Percentiles rank a stretch among this genome's conserved stretches.
These are phyloP conservation scores for Camellia sinensis DNA, from an alignment of 148 eudicot species.

Conservation along the genomic window DNA sequence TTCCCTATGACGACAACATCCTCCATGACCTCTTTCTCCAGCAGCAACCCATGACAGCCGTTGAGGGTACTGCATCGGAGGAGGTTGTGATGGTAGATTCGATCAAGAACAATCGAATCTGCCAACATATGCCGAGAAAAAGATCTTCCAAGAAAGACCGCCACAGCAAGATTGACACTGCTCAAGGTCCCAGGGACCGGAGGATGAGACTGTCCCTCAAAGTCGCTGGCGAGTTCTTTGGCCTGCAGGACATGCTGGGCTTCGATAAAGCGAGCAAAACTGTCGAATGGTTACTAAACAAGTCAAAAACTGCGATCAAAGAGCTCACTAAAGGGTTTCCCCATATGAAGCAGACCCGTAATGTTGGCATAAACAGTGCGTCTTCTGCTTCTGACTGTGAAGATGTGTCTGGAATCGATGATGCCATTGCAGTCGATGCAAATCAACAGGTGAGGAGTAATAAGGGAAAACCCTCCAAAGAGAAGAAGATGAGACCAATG, in stretches of 20 bases:
- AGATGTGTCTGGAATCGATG: slow-evolving; percentile 22
- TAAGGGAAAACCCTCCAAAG: slow-evolving; percentile 3
- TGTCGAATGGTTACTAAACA: slow-evolving; percentile 47
- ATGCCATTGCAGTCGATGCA: neutral
- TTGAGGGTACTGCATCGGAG: neutral
- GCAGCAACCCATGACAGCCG: neutral
- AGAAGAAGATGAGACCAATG: slow-evolving; percentile 6
- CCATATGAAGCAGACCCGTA: neutral
- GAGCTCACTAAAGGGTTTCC: slow-evolving; percentile 20
- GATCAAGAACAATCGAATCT: neutral
- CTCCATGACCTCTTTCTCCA: slow-evolving; percentile 24
- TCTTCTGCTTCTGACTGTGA: slow-evolving; percentile 44
- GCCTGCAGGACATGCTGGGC: slow-evolving; percentile 52
- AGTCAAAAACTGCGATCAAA: slow-evolving; percentile 35
- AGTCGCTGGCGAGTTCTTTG: slow-evolving; percentile 50
- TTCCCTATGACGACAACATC: slow-evolving; percentile 20
- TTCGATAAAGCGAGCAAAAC: slow-evolving; percentile 60
- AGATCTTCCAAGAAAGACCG: slow-evolving; percentile 49
- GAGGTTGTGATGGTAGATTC: neutral
- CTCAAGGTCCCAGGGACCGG: slow-evolving; percentile 53
- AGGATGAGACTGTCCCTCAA: slow-evolving; percentile 62
- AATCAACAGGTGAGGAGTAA: neutral
- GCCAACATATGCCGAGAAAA: slow-evolving; percentile 8
- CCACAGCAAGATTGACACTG: slow-evolving; percentile 66
- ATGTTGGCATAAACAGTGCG: neutral